Percentiles rank a stretch among this genome's conserved stretches.
phyloP scores from a whole-genome alignment of 2,329 filamentous ascomycete genomes.

The Geosmithia putterillii region DNA sequence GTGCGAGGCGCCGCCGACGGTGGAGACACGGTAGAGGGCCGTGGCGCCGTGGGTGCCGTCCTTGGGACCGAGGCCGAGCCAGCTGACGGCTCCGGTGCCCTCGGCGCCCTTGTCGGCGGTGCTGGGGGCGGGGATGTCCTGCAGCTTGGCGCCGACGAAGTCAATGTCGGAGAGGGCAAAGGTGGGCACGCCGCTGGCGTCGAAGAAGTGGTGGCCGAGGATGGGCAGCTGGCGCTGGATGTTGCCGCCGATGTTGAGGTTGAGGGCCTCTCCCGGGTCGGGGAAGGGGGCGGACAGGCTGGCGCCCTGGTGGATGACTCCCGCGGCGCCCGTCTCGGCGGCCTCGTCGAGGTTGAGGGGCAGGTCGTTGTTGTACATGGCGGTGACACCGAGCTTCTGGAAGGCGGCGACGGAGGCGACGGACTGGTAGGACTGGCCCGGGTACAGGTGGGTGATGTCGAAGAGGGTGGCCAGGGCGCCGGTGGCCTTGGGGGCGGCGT shows the following conservation, averaged over 20 bases:
- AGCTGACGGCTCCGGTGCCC: constrained; percentile 39
- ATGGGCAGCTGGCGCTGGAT: constrained; percentile 18
- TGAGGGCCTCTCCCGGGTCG: constrained; percentile 15
- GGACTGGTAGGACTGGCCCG: constrained; percentile 23
- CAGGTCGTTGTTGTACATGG: constrained; percentile 26
- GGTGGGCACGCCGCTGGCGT: constrained; percentile 35
- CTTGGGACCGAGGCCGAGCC: constrained; percentile 35
- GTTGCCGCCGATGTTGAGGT: neutral
- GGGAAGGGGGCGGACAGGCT: constrained; percentile 33
- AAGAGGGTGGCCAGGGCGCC: constrained; percentile 50
- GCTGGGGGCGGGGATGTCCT: constrained; percentile 36
- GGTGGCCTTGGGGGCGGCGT: constrained; percentile 21
- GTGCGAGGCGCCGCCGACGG: constrained; percentile 35
- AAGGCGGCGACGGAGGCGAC: constrained; percentile 23
- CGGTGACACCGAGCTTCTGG: constrained; percentile 22
- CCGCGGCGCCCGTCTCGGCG: neutral
- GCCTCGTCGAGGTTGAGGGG: constrained; percentile 32
- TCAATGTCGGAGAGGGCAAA: constrained; percentile 40
- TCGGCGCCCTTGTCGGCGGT: constrained; percentile 31
- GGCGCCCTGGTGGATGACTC: constrained; percentile 21
- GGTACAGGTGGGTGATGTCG: constrained; percentile 41
- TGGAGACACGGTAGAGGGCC: constrained; percentile 41
- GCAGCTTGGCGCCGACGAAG: constrained; percentile 35
- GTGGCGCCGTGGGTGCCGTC: constrained; percentile 23
- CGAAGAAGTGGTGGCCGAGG: constrained; percentile 59